These are phyloP conservation scores for Penicillium taxi DNA, from an alignment of 495 filamentous ascomycete genomes.

Conservation along the genomic window DNA sequence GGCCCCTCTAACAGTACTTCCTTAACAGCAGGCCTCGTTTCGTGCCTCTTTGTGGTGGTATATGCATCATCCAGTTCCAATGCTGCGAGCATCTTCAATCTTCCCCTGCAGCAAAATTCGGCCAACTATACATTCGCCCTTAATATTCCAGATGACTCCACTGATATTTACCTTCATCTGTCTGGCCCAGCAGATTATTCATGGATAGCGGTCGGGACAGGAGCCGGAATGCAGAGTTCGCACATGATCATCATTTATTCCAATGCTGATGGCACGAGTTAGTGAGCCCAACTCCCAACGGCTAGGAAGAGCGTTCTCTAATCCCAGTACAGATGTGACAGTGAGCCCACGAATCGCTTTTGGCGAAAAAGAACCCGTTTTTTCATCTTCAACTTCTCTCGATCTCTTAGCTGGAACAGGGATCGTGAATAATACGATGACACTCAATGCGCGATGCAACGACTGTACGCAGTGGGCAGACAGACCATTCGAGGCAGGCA, in stretches of 20 bases:
- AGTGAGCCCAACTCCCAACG: too few species aligned
- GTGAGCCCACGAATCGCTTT: conserved; percentile 38
- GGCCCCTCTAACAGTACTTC: too few species aligned
- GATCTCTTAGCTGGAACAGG: conserved; percentile 34
- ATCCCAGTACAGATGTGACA: conserved; percentile 45
- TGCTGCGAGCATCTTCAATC: conserved; percentile 5
- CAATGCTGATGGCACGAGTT: conserved; percentile 29
- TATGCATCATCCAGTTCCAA: background rate
- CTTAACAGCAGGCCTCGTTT: background rate
- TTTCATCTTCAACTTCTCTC: conserved; percentile 30
- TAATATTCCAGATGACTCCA: conserved; percentile 31
- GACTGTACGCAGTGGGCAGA: conserved; percentile 42
- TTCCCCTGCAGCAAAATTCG: background rate
- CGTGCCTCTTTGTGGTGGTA: background rate
- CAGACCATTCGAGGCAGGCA: too few species aligned
- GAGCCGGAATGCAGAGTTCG: conserved; percentile 42
- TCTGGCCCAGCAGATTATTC: conserved; percentile 30
- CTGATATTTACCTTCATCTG: conserved; percentile 43
- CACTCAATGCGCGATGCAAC: conserved; percentile 41
- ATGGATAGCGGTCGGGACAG: conserved; percentile 48
- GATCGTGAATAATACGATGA: conserved; percentile 32
- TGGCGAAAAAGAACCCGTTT: conserved; percentile 43
- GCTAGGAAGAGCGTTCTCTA: too few species aligned
- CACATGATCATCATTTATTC: conserved; percentile 47
- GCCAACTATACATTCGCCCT: conserved; percentile 42